These are phyloP conservation scores for Malus hybrid DNA, from an alignment of 331 rosid species.

Conservation along the genomic window DNA sequence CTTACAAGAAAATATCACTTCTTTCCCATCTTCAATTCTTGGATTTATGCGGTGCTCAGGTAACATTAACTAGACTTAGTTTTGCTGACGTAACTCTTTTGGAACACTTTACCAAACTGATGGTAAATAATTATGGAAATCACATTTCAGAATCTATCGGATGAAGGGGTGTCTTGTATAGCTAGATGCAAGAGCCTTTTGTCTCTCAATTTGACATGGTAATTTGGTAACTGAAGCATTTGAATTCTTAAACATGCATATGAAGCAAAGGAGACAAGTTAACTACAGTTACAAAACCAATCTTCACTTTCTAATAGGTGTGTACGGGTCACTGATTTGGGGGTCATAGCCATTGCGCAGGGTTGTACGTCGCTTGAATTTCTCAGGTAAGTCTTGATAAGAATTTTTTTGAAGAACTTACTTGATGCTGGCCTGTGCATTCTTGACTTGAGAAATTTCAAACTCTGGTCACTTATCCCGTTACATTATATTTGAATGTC, in stretches of 20 bases:
- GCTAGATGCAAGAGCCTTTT: conserved; percentile 54
- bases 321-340: conserved; percentile 60
- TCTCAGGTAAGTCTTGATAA: conserved; percentile 46
- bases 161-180: conserved; percentile 56
- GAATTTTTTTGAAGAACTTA: conserved; percentile 6
- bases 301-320: conserved; percentile 50
- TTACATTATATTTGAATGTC: not conserved
- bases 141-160: conserved; percentile 61
- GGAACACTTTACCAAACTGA: conserved; percentile 1
- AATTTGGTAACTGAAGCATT: conserved; percentile 49
- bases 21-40: conserved; percentile 43
- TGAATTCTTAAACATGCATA: not conserved
- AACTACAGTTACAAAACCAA: not conserved
- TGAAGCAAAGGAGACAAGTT: not conserved
- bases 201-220: conserved; percentile 81
- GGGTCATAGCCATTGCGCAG: conserved; percentile 52
- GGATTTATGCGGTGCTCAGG: conserved; percentile 93
- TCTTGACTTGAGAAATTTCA: not conserved
- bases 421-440: not conserved
- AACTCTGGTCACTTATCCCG: not conserved
- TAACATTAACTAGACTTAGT: conserved; percentile 15
- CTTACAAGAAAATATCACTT: conserved; percentile 51
- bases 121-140: conserved; percentile 8
- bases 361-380: conserved; percentile 55
- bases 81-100: conserved; percentile 1